Percentiles rank a stretch among this genome's conserved stretches.
Evolutionary conservation across 2,329 filamentous ascomycete genomes (phyloP).

Genomic region (Dothideomycetidae sp.): DNA sequence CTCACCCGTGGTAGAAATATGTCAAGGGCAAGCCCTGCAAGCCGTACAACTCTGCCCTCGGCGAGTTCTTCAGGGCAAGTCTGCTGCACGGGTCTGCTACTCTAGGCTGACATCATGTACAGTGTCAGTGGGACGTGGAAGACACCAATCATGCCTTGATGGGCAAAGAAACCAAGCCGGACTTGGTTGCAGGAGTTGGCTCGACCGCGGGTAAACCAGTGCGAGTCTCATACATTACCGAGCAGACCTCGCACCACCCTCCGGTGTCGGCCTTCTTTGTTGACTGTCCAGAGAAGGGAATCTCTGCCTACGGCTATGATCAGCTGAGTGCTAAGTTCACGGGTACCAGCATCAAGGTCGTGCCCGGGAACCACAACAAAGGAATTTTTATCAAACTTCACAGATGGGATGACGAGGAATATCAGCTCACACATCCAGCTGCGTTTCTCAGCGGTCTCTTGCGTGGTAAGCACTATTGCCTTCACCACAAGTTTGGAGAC

Average conservation of each 20-base stretch:
- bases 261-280: constrained; percentile 94
- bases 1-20: constrained; percentile 55
- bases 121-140: constrained; percentile 93
- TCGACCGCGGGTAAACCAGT: constrained; percentile 37
- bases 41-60: constrained; percentile 92
- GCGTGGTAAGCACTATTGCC: constrained; percentile 36
- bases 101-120: constrained; percentile 10
- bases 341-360: constrained; percentile 82
- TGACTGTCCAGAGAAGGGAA: constrained; percentile 78
- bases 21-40: constrained; percentile 98
- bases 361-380: constrained; percentile 81
- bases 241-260: constrained; percentile 95
- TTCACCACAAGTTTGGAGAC: constrained; percentile 1
- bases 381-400: constrained; percentile 88
- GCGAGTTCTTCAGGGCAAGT: constrained; percentile 87
- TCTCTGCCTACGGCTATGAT: constrained; percentile 80
- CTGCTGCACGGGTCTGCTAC: neutral
- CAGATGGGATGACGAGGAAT: constrained; percentile 70
- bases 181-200: constrained; percentile 15
- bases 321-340: constrained; percentile 97
- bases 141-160: constrained; percentile 52
- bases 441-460: constrained; percentile 82
- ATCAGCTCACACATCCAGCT: constrained; percentile 88
- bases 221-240: constrained; percentile 83
- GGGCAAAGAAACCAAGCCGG: constrained; percentile 20